Conservation (phyloP, 148 eudicot genomes). For the Fagopyrum homotropicum region DNA sequence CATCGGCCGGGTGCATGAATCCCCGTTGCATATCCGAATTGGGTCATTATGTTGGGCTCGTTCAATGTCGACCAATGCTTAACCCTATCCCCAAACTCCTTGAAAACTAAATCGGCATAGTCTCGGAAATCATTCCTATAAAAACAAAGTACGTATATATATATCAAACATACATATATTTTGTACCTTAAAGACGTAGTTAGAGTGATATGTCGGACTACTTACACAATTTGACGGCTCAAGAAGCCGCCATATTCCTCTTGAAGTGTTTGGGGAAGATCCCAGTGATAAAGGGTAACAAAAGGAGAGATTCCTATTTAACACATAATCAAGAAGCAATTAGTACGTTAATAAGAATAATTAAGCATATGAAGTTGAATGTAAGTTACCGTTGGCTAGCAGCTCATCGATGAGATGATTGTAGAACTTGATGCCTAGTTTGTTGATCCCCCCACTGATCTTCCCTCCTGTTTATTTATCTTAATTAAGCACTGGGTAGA, state of each 20-base stretch:
- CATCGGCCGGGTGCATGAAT: constrained; percentile 24
- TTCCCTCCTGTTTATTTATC: neutral
- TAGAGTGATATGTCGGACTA: no score
- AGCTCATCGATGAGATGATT: constrained; percentile 42
- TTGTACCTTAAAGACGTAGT: no score
- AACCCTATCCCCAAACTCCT: constrained; percentile 26
- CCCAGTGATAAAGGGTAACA: constrained; percentile 26
- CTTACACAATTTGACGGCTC: constrained; percentile 39
- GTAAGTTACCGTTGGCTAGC: constrained; percentile 24
- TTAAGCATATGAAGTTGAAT: no score
- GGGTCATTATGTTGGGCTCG: constrained; percentile 20
- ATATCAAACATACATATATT: no score
- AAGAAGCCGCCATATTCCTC: constrained; percentile 24
- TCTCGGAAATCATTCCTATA: constrained; percentile 17
- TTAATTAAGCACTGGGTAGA: neutral
- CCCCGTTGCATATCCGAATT: constrained; percentile 20
- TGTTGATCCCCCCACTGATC: constrained; percentile 27
- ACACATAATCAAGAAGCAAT: neutral
- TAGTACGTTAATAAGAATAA: no score
- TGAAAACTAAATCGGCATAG: constrained; percentile 27
- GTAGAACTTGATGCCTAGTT: constrained; percentile 33
- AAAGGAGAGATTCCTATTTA: constrained; percentile 17
- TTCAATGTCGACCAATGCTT: constrained; percentile 35
- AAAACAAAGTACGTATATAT: neutral
- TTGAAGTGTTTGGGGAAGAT: constrained; percentile 23